Conservation (phyloP, 805 yeast species). For the Lipomyces chichibuensis region DNA sequence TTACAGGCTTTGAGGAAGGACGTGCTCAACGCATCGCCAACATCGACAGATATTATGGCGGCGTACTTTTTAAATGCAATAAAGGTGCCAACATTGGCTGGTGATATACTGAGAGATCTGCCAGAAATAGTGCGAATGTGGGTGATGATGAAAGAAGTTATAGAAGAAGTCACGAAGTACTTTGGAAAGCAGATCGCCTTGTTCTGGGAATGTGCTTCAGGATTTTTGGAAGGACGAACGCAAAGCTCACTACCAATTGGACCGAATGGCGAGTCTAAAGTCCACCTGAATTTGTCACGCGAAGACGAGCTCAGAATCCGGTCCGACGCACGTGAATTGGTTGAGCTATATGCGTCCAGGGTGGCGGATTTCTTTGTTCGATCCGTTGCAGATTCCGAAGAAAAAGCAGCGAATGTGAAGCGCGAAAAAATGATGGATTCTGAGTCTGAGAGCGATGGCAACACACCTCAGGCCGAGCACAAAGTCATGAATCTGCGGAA, state of each 20-base stretch:
- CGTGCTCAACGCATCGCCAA: constrained; percentile 14
- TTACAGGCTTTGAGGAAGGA: constrained; percentile 23
- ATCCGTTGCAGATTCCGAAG: constrained; percentile 19
- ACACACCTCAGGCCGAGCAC: background rate
- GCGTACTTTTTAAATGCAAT: constrained; percentile 25
- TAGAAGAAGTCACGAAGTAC: constrained; percentile 49
- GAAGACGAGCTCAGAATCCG: constrained; percentile 50
- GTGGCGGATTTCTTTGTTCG: constrained; percentile 39
- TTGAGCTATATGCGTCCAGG: constrained; percentile 41
- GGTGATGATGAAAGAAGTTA: constrained; percentile 52
- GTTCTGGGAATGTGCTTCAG: constrained; percentile 60
- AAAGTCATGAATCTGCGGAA: constrained; percentile 8
- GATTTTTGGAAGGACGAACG: constrained; percentile 55
- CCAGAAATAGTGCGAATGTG: constrained; percentile 62
- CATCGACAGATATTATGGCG: background rate
- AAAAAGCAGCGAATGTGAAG: background rate
- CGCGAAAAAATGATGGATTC: constrained; percentile 7
- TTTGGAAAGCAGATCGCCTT: constrained; percentile 49
- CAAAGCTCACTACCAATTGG: constrained; percentile 50
- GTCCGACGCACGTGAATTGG: constrained; percentile 48
- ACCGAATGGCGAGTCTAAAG: constrained; percentile 46
- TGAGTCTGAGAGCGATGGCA: background rate
- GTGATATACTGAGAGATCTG: constrained; percentile 50
- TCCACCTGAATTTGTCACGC: constrained; percentile 50
- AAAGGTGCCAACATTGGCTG: constrained; percentile 4